Base-by-base conservation (phyloP, 2,329 filamentous ascomycete species). In the Lecanosticta acicola region DNA sequence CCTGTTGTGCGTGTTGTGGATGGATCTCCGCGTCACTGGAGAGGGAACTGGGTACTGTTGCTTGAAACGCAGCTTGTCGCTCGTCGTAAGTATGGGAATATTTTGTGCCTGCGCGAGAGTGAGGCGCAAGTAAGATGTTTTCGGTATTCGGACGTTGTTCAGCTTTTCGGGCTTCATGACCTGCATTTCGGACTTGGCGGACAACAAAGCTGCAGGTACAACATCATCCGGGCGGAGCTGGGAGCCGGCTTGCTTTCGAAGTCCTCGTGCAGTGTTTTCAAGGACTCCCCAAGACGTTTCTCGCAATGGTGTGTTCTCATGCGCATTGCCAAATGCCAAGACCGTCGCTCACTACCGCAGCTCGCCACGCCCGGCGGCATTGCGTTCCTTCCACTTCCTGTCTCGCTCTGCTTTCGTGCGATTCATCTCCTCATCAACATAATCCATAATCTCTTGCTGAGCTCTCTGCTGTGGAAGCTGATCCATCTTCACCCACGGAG, bases 401-500 rank as follows among this genome's bases (percentile, higher is more conserved):
- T 58, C 62, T 24, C 59, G 59, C 51, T 72, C 69, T 1, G 75
- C 80, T 50, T 78, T 78, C 16, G 47, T 50, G 9, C 5, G n/a
- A 16, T 47, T 44, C 50, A 87, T 66, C 53, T 77, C 71, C 43
- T 79, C 75, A 59, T 90, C 85, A 1, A 87, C 79, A 44, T 86
- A 79, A 46, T 84, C 79, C 53, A 85, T 73, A 9, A 86, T 74
- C 34, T 59, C 58, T 61, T 69, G 49, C 59, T 93, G 74, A 60
- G 91, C 87, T 0, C 86, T 84, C 29, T 53, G 37, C n/a, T 43
- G 48, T 8, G 87, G 88, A 43, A 96, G 85, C 36, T 81, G 77
- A 56, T 81, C 80, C 68, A 89, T 85, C 66, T 94, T 88, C 20
- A 94, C 87, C 59, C 88, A 94, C 0, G 93, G 93, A 5, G 88